Evolutionary conservation across 2,329 filamentous ascomycete genomes (phyloP), one percentile per base, ranked within the genome.

Genomic region (Phaeophleospora eucalypticola): DNA sequence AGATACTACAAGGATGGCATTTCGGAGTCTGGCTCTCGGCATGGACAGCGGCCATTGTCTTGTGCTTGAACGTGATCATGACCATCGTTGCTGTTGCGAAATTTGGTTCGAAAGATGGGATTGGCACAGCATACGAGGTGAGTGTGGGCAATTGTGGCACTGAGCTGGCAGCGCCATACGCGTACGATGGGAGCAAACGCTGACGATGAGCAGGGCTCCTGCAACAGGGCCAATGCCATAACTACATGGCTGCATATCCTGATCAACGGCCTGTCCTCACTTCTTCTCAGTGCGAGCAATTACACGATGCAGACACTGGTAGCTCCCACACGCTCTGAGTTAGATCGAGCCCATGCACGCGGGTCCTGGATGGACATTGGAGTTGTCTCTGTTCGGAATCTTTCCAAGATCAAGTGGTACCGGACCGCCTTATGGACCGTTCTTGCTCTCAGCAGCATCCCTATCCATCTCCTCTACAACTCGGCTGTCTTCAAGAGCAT

Each of bases 231-330:
- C 2, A 50, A 46, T 34, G 29, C 17, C 10, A 49, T 52, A 48
- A 39, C 51, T 2, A 49, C 51, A 2, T 47, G 51, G 37, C 49
- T 60, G 0, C 75, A 79, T 58, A 54, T 78, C 19, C 46, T 69
- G 2, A 71, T 80, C 56, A 79, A 79, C 59, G 46, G 67, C 1
- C 59, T 77, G 24, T 68, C 69, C 21, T 76, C 73, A 0, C 45
- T 68, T 1, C 47, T 78, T 14, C 65, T 78, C 0, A 66, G 68
- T 1, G 72, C 72, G 3, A 73, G 70, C 33, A 77, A 76, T 54
- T 77, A 74, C 48, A 71, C 67, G 45, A 78, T 78, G 72, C 77
- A 80, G 49, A 65, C 71, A 16, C 59, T 81, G 10, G 69, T 63
- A 10, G 69, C 76, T 0, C 77, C 78, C 0, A 78, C 72, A 1